Conservation (phyloP, 345 rosid species). For the Lumnitzera littorea region DNA sequence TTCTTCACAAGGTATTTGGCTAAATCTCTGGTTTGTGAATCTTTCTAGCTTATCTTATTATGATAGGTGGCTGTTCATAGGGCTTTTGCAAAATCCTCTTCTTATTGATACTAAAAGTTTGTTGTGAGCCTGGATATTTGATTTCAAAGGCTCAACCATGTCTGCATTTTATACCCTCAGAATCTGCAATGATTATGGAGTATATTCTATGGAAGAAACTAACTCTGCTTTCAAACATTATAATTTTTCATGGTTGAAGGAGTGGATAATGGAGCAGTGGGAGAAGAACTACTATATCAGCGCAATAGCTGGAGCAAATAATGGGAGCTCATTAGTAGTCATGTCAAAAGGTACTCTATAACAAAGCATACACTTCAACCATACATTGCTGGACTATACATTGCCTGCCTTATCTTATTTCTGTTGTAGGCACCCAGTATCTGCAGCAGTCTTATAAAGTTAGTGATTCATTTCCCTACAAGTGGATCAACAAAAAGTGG, state of each 20-base stretch:
- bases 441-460: slow-evolving; percentile 50
- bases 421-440: slow-evolving; percentile 29
- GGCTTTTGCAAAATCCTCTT: not conserved
- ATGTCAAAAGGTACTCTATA: slow-evolving; percentile 44
- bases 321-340: slow-evolving; percentile 46
- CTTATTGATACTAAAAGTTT: too few species aligned
- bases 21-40: slow-evolving; percentile 1
- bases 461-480: slow-evolving; percentile 43
- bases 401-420: not conserved
- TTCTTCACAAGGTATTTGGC: slow-evolving; percentile 49
- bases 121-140: too few species aligned
- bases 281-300: slow-evolving; percentile 48
- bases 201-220: not conserved
- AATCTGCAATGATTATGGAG: too few species aligned
- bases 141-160: too few species aligned
- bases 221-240: not conserved
- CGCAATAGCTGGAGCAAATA: slow-evolving; percentile 43
- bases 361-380: not conserved
- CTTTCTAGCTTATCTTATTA: not conserved
- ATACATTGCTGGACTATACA: not conserved
- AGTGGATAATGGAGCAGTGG: slow-evolving; percentile 61
- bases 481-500: slow-evolving; percentile 57
- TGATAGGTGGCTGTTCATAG: not conserved
- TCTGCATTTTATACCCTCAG: too few species aligned
- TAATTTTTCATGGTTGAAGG: slow-evolving; percentile 26